Base-by-base conservation (phyloP, 176 grass and related monocot genomes). In the Oryza australiensis region DNA sequence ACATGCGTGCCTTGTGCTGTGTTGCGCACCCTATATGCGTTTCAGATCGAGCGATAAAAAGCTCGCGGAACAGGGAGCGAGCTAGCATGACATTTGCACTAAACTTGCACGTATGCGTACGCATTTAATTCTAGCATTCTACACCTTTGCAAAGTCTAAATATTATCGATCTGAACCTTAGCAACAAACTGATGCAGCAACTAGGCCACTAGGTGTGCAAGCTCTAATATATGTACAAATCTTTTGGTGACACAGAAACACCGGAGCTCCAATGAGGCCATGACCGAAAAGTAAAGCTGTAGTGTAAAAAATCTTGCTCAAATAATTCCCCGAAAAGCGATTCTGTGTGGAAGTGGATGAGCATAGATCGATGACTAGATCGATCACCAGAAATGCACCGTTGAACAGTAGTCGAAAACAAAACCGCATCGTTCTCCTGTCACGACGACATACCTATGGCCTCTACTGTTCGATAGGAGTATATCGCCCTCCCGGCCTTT, bases 381-480 rank as follows among this genome's bases (percentile, higher is more conserved):
- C 71, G 62, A 68, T 35, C 71, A 14, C 70, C 22, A 62, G 27
- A 81, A 35, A 81, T 87, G 46, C 62, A 49, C 26, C 62, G 3
- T 66, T 3, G 16, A 7, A 2, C 40, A 14, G 6, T 29, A 9
- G 69, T 11, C 27, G 40, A 62, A 34, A 62, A 22, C 9, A 76
- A 76, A 79, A 3, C 35, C 30, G 66, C 40, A 4, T 27, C 27
- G 14, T 29, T 7, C 26, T 10, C n/a, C 1, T 51, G 14, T 5
- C 14, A 48, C 45, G 45, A 40, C 38, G 38, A 22, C 49, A 22
- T 8, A 5, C 49, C 49, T 55, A 55, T 22, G 35, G 35, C 48
- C 48, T 51, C 16, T 55, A 55, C 16, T 22, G 49, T 55, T 73
- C 45, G 18, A 6, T 15, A 37, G 35, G 35, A 37, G 35, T 37